phyloP scores from a whole-genome alignment of 2,329 filamentous ascomycete species.

The Moelleriella libera region DNA sequence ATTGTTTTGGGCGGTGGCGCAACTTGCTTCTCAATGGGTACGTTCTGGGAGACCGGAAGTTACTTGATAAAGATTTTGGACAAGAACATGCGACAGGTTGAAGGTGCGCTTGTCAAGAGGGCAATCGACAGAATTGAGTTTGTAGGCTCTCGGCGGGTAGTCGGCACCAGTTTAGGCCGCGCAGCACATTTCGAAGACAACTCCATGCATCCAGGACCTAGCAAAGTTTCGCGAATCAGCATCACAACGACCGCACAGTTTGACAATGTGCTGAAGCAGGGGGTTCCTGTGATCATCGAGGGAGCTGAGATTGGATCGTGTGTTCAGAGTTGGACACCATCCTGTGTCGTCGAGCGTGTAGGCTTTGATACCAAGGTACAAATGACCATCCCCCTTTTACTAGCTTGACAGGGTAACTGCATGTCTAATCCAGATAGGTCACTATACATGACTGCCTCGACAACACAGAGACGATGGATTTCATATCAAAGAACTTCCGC shows the following conservation, averaged over 20 bases:
- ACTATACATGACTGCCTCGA: conserved; percentile 55
- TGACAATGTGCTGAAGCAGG: conserved; percentile 37
- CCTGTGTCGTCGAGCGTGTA: conserved; percentile 50
- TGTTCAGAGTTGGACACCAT: conserved; percentile 48
- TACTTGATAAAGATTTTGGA: conserved; percentile 22
- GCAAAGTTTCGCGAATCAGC: conserved; percentile 33
- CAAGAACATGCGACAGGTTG: background rate
- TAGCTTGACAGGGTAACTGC: background rate
- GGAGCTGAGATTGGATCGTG: conserved; percentile 54
- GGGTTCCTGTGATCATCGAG: conserved; percentile 47
- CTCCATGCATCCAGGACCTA: conserved; percentile 9
- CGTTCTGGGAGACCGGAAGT: conserved; percentile 60
- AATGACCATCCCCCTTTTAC: background rate
- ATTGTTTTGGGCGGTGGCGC: conserved; percentile 66
- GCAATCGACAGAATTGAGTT: background rate
- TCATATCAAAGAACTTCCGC: conserved; percentile 68
- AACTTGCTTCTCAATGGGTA: conserved; percentile 83
- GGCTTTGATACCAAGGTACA: conserved; percentile 46
- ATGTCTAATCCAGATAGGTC: conserved; percentile 32
- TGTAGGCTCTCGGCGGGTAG: background rate
- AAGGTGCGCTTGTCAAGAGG: background rate
- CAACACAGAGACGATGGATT: conserved; percentile 54
- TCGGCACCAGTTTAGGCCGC: conserved; percentile 7
- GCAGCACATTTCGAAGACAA: background rate
- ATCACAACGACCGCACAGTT: conserved; percentile 44